Base-by-base conservation (phyloP, 2,329 filamentous ascomycete species). In the Colletotrichum falcatum region DNA sequence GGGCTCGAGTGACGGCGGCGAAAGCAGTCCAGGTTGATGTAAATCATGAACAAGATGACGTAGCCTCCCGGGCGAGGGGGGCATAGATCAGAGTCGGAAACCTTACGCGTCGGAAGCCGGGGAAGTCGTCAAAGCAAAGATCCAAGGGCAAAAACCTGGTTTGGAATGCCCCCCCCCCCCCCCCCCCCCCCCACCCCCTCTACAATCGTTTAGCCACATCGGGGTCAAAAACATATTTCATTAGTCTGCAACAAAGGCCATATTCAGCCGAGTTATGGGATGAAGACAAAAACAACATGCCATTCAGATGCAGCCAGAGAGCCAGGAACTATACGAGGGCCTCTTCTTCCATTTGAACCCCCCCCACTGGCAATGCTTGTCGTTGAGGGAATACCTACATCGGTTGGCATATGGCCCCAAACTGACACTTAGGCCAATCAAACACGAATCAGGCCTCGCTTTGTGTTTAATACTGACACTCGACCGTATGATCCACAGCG, bases 1-100 rank as follows among this genome's bases (percentile, higher is more conserved):
- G 20, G 3, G 5, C n/a, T 46, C 0, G 9, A 5, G 12, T 23
- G 20, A 5, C 23, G 18, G 1, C 1, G 3, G 11, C 5, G 12
- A 23, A 23, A 4, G 3, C 5, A 9, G n/a, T 20, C 7, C 7
- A 11, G 20, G 6, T 5, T 11, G 20, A 7, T n/a, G 42, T n/a
- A 46, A n/a, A n/a, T 11, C 18, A 3, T n/a, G 42, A 5, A 12
- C 11, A n/a, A 12, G 16, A 4, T 46, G 42, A n/a, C 6, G 8
- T 12, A n/a, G 7, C n/a, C 20, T n/a, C 2, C 6, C n/a, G n/a
- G n/a, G n/a, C n/a, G n/a, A n/a, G n/a, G 5, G 7, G 9, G 2
- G 3, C 3, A 2, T 23, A 5, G 8, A 46, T 23, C 20, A 23
- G 7, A 23, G 20, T 23, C 3, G 2, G n/a, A 12, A 46, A 46